These are phyloP conservation scores for Yamadazyma sp. DNA, from an alignment of 805 yeast genomes.

Conservation along the genomic window DNA sequence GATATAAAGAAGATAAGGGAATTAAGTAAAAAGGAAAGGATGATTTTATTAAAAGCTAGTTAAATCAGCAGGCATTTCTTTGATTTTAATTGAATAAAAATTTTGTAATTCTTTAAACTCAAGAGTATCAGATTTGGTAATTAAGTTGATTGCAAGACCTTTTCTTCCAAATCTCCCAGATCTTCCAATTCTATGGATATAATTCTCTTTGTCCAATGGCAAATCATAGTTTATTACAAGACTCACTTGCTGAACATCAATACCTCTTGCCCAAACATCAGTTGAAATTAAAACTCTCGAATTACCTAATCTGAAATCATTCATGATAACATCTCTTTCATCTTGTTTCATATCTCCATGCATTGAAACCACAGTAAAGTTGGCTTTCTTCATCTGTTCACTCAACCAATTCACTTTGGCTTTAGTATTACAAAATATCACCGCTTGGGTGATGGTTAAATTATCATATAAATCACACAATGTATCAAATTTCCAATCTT, in stretches of 20 bases:
- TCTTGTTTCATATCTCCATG: conserved; percentile 97
- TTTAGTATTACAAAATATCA: conserved; percentile 96
- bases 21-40: too few species aligned
- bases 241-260: conserved; percentile 97
- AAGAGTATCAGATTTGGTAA: conserved; percentile 73
- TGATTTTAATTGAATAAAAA: conserved; percentile 66
- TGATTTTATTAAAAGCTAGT: background rate
- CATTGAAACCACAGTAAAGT: conserved; percentile 92
- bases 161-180: conserved; percentile 98
- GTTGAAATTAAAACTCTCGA: conserved; percentile 94
- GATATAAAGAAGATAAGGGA: too few species aligned
- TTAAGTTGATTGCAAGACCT: conserved; percentile 95
- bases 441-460: conserved; percentile 93
- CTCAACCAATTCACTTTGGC: conserved; percentile 91
- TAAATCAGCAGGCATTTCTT: conserved; percentile 77
- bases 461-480: conserved; percentile 94
- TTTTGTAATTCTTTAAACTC: conserved; percentile 72
- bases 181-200: conserved; percentile 96
- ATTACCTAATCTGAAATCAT: conserved; percentile 90
- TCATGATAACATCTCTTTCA: conserved; percentile 93
- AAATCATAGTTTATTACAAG: conserved; percentile 93
- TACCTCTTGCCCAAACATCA: conserved; percentile 97
- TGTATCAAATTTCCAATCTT: conserved; percentile 92
- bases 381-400: conserved; percentile 69
- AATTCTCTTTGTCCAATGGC: conserved; percentile 91